Evolutionary conservation across 805 yeast genomes (phyloP).

Genomic region (Blastobotrys mokoenaii): DNA sequence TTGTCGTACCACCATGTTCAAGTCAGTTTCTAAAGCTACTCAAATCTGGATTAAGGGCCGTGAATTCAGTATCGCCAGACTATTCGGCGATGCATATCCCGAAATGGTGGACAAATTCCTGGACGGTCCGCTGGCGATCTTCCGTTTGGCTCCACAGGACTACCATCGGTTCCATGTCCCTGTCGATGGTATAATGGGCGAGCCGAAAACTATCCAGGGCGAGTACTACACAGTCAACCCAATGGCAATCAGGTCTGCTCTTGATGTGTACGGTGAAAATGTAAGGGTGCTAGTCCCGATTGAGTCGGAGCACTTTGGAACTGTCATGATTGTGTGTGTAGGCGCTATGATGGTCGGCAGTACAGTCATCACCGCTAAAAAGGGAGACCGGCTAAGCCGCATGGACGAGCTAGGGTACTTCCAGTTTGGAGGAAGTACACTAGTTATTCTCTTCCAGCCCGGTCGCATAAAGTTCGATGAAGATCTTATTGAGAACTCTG

Average conservation of each 20-base stretch:
- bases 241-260: constrained; percentile 82
- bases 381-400: constrained; percentile 49
- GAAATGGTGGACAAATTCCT: constrained; percentile 32
- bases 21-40: constrained; percentile 51
- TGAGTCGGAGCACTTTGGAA: constrained; percentile 68
- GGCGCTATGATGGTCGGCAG: constrained; percentile 99
- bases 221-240: constrained; percentile 96
- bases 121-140: constrained; percentile 62
- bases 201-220: constrained; percentile 66
- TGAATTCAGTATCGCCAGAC: constrained; percentile 56
- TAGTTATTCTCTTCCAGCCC: constrained; percentile 54
- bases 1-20: constrained; percentile 69
- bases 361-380: constrained; percentile 58
- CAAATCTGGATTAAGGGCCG: constrained; percentile 85
- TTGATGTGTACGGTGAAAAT: constrained; percentile 92
- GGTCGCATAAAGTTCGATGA: constrained; percentile 47
- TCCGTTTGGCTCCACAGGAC: constrained; percentile 93
- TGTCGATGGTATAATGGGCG: constrained; percentile 63
- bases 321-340: constrained; percentile 66
- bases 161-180: constrained; percentile 92
- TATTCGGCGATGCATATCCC: constrained; percentile 41
- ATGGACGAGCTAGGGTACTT: constrained; percentile 90
- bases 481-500: constrained; percentile 64
- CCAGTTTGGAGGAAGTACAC: constrained; percentile 93
- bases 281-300: constrained; percentile 72